These are phyloP conservation scores for Yamagishiella unicocca DNA, from an alignment of 139 green algal species.

Conservation along the genomic window DNA sequence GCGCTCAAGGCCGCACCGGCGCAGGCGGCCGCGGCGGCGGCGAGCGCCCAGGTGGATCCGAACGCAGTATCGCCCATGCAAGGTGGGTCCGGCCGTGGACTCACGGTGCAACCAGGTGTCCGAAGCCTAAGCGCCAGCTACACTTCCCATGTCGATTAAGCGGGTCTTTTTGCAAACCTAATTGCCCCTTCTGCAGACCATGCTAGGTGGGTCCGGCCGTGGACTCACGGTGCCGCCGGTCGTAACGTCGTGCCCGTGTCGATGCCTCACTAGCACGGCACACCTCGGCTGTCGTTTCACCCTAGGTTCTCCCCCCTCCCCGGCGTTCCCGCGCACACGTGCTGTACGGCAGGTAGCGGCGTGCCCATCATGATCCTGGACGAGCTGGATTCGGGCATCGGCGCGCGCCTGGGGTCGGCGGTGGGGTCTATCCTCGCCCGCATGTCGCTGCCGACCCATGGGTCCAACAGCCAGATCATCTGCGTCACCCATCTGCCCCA, in stretches of 20 bases:
- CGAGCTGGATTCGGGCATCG: slow-evolving; percentile 86
- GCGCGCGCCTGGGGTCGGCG: slow-evolving; percentile 71
- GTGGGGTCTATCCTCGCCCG: slow-evolving; percentile 76
- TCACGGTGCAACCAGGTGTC: too few species aligned
- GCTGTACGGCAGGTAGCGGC: background rate
- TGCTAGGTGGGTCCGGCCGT: too few species aligned
- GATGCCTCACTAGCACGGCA: too few species aligned
- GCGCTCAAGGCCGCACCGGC: slow-evolving; percentile 83
- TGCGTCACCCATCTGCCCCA: slow-evolving; percentile 88
- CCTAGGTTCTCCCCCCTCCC: background rate
- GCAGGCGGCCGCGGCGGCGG: slow-evolving; percentile 2
- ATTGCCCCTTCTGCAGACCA: too few species aligned
- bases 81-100: too few species aligned
- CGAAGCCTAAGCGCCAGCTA: too few species aligned
- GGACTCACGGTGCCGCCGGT: too few species aligned
- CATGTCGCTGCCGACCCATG: slow-evolving; percentile 57
- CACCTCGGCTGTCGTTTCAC: too few species aligned
- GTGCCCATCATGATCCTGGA: slow-evolving; percentile 83
- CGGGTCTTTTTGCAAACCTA: too few species aligned
- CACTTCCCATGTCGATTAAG: too few species aligned
- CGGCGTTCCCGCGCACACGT: background rate
- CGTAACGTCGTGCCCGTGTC: too few species aligned
- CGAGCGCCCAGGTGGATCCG: background rate
- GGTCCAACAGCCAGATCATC: slow-evolving; percentile 75
- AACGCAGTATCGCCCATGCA: background rate